phyloP scores from a whole-genome alignment of 805 yeast species.

The Spathaspora boniae region DNA sequence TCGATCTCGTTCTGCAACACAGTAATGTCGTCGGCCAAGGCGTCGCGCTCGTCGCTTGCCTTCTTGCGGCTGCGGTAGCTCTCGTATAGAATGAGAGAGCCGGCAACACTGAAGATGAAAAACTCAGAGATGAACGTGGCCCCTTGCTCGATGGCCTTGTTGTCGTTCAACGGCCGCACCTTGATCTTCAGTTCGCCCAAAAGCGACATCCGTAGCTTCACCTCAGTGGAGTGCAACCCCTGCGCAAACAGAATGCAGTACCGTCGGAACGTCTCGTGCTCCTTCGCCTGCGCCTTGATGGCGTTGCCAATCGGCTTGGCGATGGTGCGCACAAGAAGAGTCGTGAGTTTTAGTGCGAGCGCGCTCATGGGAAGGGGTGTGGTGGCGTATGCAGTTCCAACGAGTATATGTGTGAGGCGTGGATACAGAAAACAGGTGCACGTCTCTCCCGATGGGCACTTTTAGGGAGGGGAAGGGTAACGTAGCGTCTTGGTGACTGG shows the following conservation, averaged over 20 bases:
- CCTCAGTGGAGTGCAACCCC: conserved; percentile 62
- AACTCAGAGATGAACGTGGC: conserved; percentile 76
- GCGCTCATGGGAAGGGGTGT: conserved; percentile 77
- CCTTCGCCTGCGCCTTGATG: conserved; percentile 70
- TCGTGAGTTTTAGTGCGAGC: conserved; percentile 68
- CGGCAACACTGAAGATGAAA: conserved; percentile 78
- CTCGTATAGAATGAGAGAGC: conserved; percentile 69
- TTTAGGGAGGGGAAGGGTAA: no score
- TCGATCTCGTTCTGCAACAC: conserved; percentile 69
- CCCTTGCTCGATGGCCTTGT: conserved; percentile 77
- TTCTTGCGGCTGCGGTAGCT: conserved; percentile 64
- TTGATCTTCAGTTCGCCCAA: conserved; percentile 51
- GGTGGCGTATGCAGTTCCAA: no score
- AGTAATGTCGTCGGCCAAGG: conserved; percentile 68
- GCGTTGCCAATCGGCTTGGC: conserved; percentile 76
- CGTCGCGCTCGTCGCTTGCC: conserved; percentile 57
- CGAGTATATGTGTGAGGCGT: no score
- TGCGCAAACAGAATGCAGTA: conserved; percentile 73
- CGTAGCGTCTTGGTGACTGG: no score
- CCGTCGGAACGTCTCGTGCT: conserved; percentile 59
- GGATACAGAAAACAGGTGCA: no score
- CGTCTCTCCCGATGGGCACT: no score
- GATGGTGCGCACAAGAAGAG: conserved; percentile 67
- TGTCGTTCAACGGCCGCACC: conserved; percentile 77
- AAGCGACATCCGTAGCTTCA: conserved; percentile 55